Evolutionary conservation across 2,329 filamentous ascomycete species (phyloP), one percentile per base, ranked within the genome.

Genomic region (Alternaria infectoria): DNA sequence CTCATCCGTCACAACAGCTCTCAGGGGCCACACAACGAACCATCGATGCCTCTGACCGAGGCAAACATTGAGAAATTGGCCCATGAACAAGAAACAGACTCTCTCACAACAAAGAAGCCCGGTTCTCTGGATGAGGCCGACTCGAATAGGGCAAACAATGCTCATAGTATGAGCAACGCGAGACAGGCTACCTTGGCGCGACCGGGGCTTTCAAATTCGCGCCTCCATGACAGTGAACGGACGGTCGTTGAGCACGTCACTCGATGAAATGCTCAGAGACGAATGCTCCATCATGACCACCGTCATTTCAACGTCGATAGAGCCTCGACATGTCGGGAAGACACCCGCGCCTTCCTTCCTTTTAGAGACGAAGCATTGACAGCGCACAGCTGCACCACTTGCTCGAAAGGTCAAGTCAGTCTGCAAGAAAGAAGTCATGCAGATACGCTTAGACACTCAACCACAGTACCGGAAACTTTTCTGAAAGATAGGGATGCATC

Each of bases 1-100:
- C 60, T 72, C 32, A 65, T 74, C 54, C 70, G 65, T 43, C 71
- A 72, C 51, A 60, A 67, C 36, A 70, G 56, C 17, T 62, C 68
- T 46, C 69, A 75, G 46, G 70, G 67, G 54, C 47, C 36, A 8
- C 61, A 69, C 12, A 62, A 54, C 13, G 69, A 68, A 19, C 64
- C 66, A 13, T 72, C 73, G 8, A 73, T 77, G 60, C 78, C 77
- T 44, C 68, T 81, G 52, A 81, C 78, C 3, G 69, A 72, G 62
- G 79, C 78, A 54, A 80, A 80, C 62, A 77, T 80, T 58, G 72
- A 77, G 66, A 75, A 69, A 54, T 63, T 79, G 10, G 68, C 65
- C n/a, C 69, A 75, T 40, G 76, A 74, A 57, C 73, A 74, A 49
- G 74, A 77, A 44, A 63, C 51, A 11, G 72, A 71, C 13, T 62